Conservation (phyloP, 495 filamentous ascomycete genomes). For the Penicillium odoratum region DNA sequence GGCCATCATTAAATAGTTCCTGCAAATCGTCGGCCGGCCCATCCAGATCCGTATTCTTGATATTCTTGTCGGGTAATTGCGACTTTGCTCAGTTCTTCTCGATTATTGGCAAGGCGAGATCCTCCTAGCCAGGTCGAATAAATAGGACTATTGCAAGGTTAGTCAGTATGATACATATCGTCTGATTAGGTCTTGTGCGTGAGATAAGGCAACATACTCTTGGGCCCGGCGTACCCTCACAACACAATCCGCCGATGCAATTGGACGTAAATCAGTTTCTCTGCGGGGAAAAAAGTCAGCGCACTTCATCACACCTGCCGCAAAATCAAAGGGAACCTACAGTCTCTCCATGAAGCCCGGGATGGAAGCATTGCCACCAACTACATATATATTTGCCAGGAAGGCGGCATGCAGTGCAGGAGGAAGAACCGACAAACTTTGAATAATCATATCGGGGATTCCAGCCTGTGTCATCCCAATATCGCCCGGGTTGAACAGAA, state of each 20-base stretch:
- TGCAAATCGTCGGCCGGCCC: conserved; percentile 73
- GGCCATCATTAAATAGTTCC: conserved; percentile 28
- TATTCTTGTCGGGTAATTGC: conserved; percentile 86
- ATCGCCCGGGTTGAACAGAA: conserved; percentile 83
- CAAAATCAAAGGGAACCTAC: conserved; percentile 32
- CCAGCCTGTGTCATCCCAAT: conserved; percentile 87
- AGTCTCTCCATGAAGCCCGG: conserved; percentile 81
- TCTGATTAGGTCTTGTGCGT: neutral
- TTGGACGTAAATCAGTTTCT: conserved; percentile 69
- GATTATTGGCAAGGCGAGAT: conserved; percentile 69
- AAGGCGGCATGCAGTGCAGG: conserved; percentile 73
- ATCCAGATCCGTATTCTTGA: conserved; percentile 77
- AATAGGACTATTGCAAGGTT: conserved; percentile 56
- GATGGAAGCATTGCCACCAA: conserved; percentile 81
- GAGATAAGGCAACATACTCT: conserved; percentile 49
- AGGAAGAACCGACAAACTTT: conserved; percentile 75
- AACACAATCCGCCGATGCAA: conserved; percentile 74
- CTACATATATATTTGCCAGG: conserved; percentile 82
- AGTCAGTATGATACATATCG: conserved; percentile 4
- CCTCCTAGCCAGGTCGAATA: conserved; percentile 84
- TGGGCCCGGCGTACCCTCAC: conserved; percentile 69
- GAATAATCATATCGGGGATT: conserved; percentile 75
- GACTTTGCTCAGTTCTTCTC: conserved; percentile 57
- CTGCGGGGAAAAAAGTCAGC: conserved; percentile 25
- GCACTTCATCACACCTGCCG: neutral